Conservation (phyloP, 108 stramenopile species). For the Fistulifera pelliculosa region DNA sequence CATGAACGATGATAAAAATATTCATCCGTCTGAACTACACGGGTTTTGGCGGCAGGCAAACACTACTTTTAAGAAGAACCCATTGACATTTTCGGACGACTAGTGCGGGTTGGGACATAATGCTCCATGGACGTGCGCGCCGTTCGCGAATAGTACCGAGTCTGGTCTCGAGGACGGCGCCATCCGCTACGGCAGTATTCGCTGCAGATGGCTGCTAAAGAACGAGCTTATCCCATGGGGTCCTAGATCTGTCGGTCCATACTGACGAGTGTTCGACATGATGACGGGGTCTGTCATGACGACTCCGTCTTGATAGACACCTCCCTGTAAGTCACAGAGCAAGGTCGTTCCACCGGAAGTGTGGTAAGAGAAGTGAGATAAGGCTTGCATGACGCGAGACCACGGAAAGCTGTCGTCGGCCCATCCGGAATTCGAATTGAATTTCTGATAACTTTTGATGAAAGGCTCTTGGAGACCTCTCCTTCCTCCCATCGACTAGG, state of each 20-base stretch:
- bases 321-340: conserved; percentile 52
- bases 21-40: no score
- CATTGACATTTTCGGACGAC: conserved; percentile 7
- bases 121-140: conserved; percentile 14
- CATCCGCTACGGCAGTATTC: conserved; percentile 31
- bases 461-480: conserved; percentile 28
- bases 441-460: conserved; percentile 39
- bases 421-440: conserved; percentile 49
- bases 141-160: conserved; percentile 8
- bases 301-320: conserved; percentile 24
- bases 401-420: conserved; percentile 19
- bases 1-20: no score
- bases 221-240: conserved; percentile 27
- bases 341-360: conserved; percentile 23
- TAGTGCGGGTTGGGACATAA: conserved; percentile 6
- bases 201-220: conserved; percentile 35
- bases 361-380: conserved; percentile 41
- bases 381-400: conserved; percentile 39
- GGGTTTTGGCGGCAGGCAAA: no score
- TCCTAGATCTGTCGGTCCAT: conserved; percentile 37
- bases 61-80: no score
- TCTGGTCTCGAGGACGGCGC: conserved; percentile 19
- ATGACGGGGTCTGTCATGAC: conserved; percentile 41
- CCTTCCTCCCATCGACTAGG: conserved; percentile 8
- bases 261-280: conserved; percentile 17